These are phyloP conservation scores for Kodamaea fungicola DNA, from an alignment of 1,139 yeast genomes.

Conservation along the genomic window DNA sequence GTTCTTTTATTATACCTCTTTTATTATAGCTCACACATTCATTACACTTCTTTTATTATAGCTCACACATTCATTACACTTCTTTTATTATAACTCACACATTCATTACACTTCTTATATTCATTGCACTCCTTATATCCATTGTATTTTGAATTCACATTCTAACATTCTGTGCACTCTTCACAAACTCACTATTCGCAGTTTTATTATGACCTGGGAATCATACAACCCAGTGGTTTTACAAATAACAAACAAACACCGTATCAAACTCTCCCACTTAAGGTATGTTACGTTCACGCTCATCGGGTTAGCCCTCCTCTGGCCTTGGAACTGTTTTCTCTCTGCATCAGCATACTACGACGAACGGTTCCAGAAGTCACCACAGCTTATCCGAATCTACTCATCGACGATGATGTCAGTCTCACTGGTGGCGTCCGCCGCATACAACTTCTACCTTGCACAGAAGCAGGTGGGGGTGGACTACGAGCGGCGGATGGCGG, in stretches of 20 bases:
- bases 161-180: neutral
- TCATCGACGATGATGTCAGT: constrained; percentile 89
- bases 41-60: too few relatives aligned
- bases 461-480: constrained; percentile 62
- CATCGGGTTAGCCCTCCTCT: constrained; percentile 75
- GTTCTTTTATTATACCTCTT: too few relatives aligned
- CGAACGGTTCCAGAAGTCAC: constrained; percentile 54
- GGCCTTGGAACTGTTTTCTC: constrained; percentile 97
- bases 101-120: too few relatives aligned
- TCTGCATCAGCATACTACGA: constrained; percentile 84
- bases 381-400: constrained; percentile 56
- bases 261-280: constrained; percentile 33
- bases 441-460: constrained; percentile 62
- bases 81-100: too few relatives aligned
- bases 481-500: constrained; percentile 55
- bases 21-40: too few relatives aligned
- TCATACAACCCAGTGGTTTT: constrained; percentile 28
- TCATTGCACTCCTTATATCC: too few relatives aligned
- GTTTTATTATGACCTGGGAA: constrained; percentile 5
- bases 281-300: constrained; percentile 61
- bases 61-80: too few relatives aligned
- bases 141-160: too few relatives aligned
- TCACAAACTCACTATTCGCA: neutral
- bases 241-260: constrained; percentile 13
- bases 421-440: constrained; percentile 68